phyloP scores from a whole-genome alignment of 176 grass and related monocot genomes.

The Lolium perenne region DNA sequence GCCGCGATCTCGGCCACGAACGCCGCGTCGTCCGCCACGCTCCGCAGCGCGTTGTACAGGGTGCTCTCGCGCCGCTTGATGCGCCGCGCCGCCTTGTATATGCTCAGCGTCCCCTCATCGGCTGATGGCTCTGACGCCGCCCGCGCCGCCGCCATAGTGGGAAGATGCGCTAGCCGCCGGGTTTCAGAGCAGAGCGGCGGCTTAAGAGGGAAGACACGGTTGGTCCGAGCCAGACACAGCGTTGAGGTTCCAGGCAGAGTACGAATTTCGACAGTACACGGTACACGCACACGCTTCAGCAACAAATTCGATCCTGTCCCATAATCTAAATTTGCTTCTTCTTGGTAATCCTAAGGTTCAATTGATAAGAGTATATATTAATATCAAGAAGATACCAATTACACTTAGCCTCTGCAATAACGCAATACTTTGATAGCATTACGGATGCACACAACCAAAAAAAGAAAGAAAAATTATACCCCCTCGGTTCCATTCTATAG shows the following conservation, averaged over 20 bases:
- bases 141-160: conserved; percentile 30
- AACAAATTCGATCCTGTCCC: too few species aligned
- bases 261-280: too few species aligned
- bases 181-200: background rate
- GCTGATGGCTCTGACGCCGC: conserved; percentile 23
- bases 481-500: too few species aligned
- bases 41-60: conserved; percentile 85
- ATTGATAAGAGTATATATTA: too few species aligned
- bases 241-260: background rate
- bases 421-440: too few species aligned
- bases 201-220: background rate
- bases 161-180: background rate
- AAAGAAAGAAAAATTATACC: too few species aligned
- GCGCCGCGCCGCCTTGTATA: conserved; percentile 70
- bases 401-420: too few species aligned
- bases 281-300: too few species aligned
- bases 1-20: conserved; percentile 88
- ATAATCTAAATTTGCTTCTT: too few species aligned
- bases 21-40: conserved; percentile 81
- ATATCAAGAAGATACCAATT: too few species aligned
- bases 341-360: too few species aligned
- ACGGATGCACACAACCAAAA: too few species aligned
- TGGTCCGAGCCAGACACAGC: conserved; percentile 4
- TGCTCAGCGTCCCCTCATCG: conserved; percentile 53
- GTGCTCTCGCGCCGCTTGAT: conserved; percentile 80